Base-by-base conservation (phyloP, 331 rosid species). In the Quercus phellos region DNA sequence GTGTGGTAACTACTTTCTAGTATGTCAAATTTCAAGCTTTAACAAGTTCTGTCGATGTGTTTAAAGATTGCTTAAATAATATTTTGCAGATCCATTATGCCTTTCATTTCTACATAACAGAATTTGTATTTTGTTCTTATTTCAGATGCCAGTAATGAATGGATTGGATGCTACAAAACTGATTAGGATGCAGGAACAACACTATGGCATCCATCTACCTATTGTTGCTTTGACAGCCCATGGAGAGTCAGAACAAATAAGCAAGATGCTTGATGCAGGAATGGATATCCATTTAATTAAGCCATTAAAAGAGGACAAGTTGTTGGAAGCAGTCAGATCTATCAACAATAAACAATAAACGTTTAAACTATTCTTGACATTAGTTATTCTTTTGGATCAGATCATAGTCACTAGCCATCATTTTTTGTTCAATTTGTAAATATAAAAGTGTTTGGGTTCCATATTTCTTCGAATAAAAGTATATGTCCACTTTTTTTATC, bases 121-220 rank as follows among this genome's bases (percentile, higher is more conserved):
- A 46, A 46, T 46, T 46, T 13, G 17, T 13, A 46, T 9, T 54
- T 73, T 73, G n/a, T 3, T 12, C 34, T 51, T 2, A 27, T 2
- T 17, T 4, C 76, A 82, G 82, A 73, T 82, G 82, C 85, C 73
- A 6, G 4, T 29, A 73, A 56, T 73, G 67, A 14, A 82, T 68
- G 79, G 85, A 77, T 77, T 29, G 21, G 85, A 50, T 27, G 82
- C 85, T 21, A 55, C 82, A 12, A 73, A 58, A 51, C 21, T 29
- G 72, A 77, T 73, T 26, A 34, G 79, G 43, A 27, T 0, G 58
- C 53, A 72, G 58, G 85, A 82, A 67, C 35, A 30, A 27, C n/a
- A 55, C 19, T 56, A 82, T 32, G 76, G 50, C 14, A 16, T 56
- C 42, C 82, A 56, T 67, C 22, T 82, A 9, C 81, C 81, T 0